Evolutionary conservation across 805 yeast species (phyloP).

Genomic region (Saccharomycopsis babjevae): DNA sequence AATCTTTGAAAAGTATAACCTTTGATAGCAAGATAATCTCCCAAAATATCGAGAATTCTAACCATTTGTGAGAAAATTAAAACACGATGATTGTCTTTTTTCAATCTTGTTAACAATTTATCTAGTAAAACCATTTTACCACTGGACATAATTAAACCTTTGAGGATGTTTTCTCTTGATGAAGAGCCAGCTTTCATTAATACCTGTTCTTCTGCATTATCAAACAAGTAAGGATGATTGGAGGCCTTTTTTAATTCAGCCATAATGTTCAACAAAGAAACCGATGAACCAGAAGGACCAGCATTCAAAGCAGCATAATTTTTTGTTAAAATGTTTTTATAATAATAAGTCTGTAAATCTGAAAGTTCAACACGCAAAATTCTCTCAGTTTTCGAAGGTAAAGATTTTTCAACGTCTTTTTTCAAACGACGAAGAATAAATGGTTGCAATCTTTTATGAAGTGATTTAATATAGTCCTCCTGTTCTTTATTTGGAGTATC

Average conservation of each 20-base stretch:
- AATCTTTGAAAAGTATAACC: conserved; percentile 85
- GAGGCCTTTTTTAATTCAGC: conserved; percentile 94
- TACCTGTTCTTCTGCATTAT: conserved; percentile 81
- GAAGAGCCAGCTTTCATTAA: conserved; percentile 53
- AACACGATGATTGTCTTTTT: conserved; percentile 93
- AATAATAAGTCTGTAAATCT: conserved; percentile 90
- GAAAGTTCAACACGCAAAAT: conserved; percentile 91
- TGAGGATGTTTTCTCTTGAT: conserved; percentile 68
- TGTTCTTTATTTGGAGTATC: conserved; percentile 81
- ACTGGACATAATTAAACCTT: conserved; percentile 93
- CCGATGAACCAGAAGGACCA: conserved; percentile 67
- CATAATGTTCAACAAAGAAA: conserved; percentile 85
- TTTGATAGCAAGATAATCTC: conserved; percentile 82
- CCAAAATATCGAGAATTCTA: conserved; percentile 85
- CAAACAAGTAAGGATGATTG: conserved; percentile 93
- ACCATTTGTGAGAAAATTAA: conserved; percentile 97
- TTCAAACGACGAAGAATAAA: conserved; percentile 87
- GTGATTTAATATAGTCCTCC: conserved; percentile 76
- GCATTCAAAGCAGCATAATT: conserved; percentile 87
- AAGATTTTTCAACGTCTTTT: conserved; percentile 93
- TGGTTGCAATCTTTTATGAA: conserved; percentile 81
- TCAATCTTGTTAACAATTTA: conserved; percentile 71
- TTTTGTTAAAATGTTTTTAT: conserved; percentile 84
- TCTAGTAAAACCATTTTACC: conserved; percentile 97
- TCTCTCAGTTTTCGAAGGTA: conserved; percentile 93